Conservation (phyloP, 1,139 yeast species). For the Yamadazyma oceani region DNA sequence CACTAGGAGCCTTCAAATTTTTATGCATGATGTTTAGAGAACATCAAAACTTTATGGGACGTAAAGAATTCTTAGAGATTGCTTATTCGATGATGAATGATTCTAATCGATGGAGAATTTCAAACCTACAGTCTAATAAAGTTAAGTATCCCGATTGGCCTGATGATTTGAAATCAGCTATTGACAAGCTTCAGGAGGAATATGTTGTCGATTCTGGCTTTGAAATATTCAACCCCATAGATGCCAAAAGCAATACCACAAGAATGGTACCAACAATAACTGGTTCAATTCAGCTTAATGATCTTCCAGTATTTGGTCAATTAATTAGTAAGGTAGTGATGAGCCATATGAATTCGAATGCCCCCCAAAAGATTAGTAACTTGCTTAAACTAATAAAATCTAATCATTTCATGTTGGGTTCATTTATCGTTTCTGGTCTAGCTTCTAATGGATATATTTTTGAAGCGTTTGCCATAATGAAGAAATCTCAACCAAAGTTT, state of each 20-base stretch:
- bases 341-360: conserved; percentile 10
- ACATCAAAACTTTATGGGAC: conserved; percentile 9
- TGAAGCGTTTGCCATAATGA: conserved; percentile 29
- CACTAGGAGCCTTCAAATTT: conserved; percentile 27
- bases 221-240: conserved; percentile 26
- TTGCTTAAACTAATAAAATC: conserved; percentile 21
- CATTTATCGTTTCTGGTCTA: conserved; percentile 28
- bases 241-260: conserved; percentile 20
- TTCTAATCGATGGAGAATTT: conserved; percentile 25
- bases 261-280: conserved; percentile 21
- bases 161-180: conserved; percentile 13
- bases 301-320: conserved; percentile 31
- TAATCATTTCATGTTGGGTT: conserved; percentile 26
- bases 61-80: conserved; percentile 7
- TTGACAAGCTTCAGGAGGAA: conserved; percentile 23
- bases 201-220: conserved; percentile 13
- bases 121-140: conserved; percentile 21
- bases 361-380: conserved; percentile 9
- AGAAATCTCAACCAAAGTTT: conserved; percentile 19
- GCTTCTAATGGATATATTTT: conserved; percentile 25
- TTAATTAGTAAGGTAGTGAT: conserved; percentile 21
- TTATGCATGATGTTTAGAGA: conserved; percentile 19
- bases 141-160: conserved; percentile 12
- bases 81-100: conserved; percentile 9
- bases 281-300: conserved; percentile 27